These are phyloP conservation scores for Epichloe uncinata DNA, from an alignment of 2,329 filamentous ascomycete genomes.

Conservation along the genomic window DNA sequence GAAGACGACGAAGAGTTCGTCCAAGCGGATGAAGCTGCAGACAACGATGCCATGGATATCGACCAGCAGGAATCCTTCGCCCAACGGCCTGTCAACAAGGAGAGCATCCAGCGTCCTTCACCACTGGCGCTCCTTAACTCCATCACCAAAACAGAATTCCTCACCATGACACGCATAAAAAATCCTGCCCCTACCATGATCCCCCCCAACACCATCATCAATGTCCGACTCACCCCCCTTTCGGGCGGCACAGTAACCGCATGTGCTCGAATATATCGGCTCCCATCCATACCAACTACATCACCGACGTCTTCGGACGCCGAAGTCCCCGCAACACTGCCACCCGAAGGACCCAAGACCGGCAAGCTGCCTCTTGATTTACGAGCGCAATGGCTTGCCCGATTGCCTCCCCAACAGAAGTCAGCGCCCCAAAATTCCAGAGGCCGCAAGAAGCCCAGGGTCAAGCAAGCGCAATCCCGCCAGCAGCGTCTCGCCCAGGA, in stretches of 20 bases:
- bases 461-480: slow-evolving; percentile 21
- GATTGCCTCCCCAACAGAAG: slow-evolving; percentile 21
- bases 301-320: slow-evolving; percentile 19
- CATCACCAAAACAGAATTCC: slow-evolving; percentile 19
- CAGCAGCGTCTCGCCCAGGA: slow-evolving; percentile 34
- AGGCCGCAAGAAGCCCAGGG: slow-evolving; percentile 6
- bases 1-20: slow-evolving; percentile 5
- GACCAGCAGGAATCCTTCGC: slow-evolving; percentile 10
- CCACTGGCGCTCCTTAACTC: slow-evolving; percentile 11
- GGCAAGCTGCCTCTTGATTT: slow-evolving; percentile 32
- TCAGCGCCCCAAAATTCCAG: not conserved
- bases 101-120: not conserved
- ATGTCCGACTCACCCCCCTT: slow-evolving; percentile 52
- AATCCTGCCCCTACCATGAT: slow-evolving; percentile 14
- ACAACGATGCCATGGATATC: slow-evolving; percentile 19
- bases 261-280: slow-evolving; percentile 74
- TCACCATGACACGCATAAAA: slow-evolving; percentile 11
- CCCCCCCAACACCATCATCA: slow-evolving; percentile 32
- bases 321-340: slow-evolving; percentile 34
- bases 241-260: slow-evolving; percentile 55
- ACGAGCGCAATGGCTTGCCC: slow-evolving; percentile 58
- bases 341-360: slow-evolving; percentile 10
- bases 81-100: not conserved
- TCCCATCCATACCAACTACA: slow-evolving; percentile 33
- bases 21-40: slow-evolving; percentile 1